Conservation (phyloP, 2,329 filamentous ascomycete species). For the Zymoseptoria crescenta region DNA sequence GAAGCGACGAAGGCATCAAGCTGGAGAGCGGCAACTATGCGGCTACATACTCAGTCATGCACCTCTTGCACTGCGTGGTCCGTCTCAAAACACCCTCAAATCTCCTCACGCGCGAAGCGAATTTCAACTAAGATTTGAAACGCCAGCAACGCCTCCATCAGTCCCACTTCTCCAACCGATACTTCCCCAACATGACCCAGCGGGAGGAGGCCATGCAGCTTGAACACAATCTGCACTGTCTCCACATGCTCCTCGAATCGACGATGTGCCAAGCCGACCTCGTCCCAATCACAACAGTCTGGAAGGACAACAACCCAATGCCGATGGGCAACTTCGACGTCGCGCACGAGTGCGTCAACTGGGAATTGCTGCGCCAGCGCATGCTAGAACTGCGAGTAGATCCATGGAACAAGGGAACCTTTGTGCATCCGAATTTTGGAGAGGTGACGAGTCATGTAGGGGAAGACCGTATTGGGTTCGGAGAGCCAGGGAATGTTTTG, state of each 20-base stretch:
- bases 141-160: slow-evolving; percentile 3
- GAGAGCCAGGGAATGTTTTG: not conserved
- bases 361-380: not conserved
- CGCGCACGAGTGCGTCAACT: not conserved
- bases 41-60: slow-evolving; percentile 1
- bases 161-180: not conserved
- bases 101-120: too few relatives aligned
- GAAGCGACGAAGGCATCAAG: not conserved
- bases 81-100: too few relatives aligned
- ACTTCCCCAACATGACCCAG: slow-evolving; percentile 2
- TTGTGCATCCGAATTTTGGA: not conserved
- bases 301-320: not conserved
- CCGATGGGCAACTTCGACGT: not conserved
- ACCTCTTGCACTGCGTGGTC: not conserved
- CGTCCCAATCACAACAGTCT: not conserved
- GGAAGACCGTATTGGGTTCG: not conserved
- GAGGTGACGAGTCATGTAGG: not conserved
- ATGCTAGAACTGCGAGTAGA: not conserved
- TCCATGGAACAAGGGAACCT: not conserved
- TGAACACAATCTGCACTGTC: slow-evolving; percentile 4
- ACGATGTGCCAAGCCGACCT: slow-evolving; percentile 2
- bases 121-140: not conserved
- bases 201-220: not conserved
- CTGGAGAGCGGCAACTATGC: not conserved
- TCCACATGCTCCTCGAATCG: slow-evolving; percentile 1